Evolutionary conservation across 2,329 filamentous ascomycete species (phyloP).

Genomic region (Zymoseptoria tritici): DNA sequence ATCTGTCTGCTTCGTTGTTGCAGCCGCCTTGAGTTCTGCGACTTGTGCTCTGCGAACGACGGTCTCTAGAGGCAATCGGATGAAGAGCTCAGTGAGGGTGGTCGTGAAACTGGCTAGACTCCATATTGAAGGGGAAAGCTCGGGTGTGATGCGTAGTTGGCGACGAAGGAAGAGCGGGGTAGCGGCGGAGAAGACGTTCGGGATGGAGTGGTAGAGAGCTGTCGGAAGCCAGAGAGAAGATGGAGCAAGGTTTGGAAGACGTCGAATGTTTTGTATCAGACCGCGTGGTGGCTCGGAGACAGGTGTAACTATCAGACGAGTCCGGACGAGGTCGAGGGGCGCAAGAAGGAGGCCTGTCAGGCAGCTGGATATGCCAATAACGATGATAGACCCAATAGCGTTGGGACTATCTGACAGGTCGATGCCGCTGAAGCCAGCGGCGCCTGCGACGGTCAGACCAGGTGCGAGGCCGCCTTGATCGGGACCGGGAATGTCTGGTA

Average conservation of each 20-base stretch:
- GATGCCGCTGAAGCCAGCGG: slow-evolving; percentile 46
- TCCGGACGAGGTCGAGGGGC: slow-evolving; percentile 84
- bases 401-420: slow-evolving; percentile 77
- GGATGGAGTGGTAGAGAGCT: slow-evolving; percentile 80
- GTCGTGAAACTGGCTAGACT: slow-evolving; percentile 74
- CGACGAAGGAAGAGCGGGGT: slow-evolving; percentile 79
- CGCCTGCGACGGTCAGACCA: slow-evolving; percentile 42
- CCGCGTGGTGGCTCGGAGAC: slow-evolving; percentile 67
- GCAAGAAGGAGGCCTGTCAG: slow-evolving; percentile 73
- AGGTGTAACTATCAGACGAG: slow-evolving; percentile 70
- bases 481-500: slow-evolving; percentile 75
- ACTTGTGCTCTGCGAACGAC: slow-evolving; percentile 84
- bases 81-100: slow-evolving; percentile 69
- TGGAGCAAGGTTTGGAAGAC: slow-evolving; percentile 66
- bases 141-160: slow-evolving; percentile 74
- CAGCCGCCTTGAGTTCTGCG: slow-evolving; percentile 12
- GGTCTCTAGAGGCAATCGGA: slow-evolving; percentile 87
- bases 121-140: slow-evolving; percentile 74
- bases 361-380: slow-evolving; percentile 59
- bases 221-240: slow-evolving; percentile 65
- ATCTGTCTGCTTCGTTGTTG: slow-evolving; percentile 24
- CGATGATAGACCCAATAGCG: slow-evolving; percentile 70
- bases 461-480: slow-evolving; percentile 59
- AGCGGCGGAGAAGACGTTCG: slow-evolving; percentile 73
- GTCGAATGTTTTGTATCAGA: slow-evolving; percentile 68